Percentiles rank a stretch among this genome's conserved stretches.
Evolutionary conservation across 352 stramenopile species (phyloP).

Genomic region (Pythium aquatile): DNA sequence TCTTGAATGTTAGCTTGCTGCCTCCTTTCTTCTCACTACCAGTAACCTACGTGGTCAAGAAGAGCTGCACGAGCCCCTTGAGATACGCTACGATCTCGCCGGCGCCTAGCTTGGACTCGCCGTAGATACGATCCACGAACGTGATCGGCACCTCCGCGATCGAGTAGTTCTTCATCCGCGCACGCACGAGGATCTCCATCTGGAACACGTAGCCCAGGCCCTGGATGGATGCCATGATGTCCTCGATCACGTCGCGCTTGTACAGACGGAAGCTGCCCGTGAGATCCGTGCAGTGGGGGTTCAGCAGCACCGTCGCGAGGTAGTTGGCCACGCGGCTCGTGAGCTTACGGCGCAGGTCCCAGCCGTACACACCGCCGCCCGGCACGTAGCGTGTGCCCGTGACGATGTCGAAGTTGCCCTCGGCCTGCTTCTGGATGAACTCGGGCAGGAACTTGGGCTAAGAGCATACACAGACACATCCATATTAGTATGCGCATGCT

Average conservation of each 20-base stretch:
- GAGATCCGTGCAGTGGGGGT: conserved; percentile 94
- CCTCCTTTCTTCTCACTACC: too few species aligned
- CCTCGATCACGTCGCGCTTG: conserved; percentile 92
- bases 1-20: conserved; percentile 3
- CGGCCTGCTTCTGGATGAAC: conserved; percentile 81
- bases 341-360: conserved; percentile 96
- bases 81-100: conserved; percentile 98
- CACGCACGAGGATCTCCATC: conserved; percentile 98
- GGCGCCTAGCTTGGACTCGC: conserved; percentile 97
- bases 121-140: conserved; percentile 99
- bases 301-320: conserved; percentile 95
- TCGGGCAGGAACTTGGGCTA: conserved; percentile 97
- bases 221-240: conserved; percentile 92
- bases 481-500: not conserved
- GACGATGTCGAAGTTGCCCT: conserved; percentile 93
- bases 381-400: conserved; percentile 94
- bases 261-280: conserved; percentile 98
- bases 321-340: conserved; percentile 97
- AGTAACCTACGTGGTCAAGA: conserved; percentile 90
- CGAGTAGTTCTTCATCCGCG: conserved; percentile 88
- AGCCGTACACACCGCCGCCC: conserved; percentile 95
- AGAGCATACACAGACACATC: not conserved
- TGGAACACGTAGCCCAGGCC: conserved; percentile 97
- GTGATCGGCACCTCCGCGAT: conserved; percentile 97
- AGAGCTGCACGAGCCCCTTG: conserved; percentile 94